phyloP scores from a whole-genome alignment of 1,284 basidiomycete genomes.

The Xerocomus amazonicus region DNA sequence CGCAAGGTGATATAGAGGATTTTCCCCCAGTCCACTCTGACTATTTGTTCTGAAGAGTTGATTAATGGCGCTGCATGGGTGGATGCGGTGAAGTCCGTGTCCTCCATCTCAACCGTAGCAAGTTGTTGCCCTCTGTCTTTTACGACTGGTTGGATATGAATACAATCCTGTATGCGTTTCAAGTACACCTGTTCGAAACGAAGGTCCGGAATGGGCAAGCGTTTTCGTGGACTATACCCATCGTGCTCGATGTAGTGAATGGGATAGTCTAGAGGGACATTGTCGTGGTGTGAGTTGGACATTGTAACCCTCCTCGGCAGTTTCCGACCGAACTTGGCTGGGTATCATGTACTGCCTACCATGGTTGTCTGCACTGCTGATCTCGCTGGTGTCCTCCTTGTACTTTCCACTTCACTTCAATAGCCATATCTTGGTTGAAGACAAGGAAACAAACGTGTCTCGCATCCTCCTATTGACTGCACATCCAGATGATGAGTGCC shows the following conservation, averaged over 20 bases:
- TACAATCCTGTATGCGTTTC: slow-evolving; percentile 52
- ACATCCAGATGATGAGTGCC: slow-evolving; percentile 89
- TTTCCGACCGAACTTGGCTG: slow-evolving; percentile 19
- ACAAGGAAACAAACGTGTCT: slow-evolving; percentile 10
- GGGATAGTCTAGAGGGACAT: slow-evolving; percentile 17
- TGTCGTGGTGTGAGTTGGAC: slow-evolving; percentile 19
- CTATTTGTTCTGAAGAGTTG: slow-evolving; percentile 32
- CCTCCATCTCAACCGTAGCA: slow-evolving; percentile 13
- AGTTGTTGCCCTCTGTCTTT: slow-evolving; percentile 31
- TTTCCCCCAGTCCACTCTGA: slow-evolving; percentile 55
- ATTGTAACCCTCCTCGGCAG: slow-evolving; percentile 21
- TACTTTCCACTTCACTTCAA: slow-evolving; percentile 28
- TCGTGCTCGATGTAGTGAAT: slow-evolving; percentile 14
- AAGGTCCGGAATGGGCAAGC: slow-evolving; percentile 59
- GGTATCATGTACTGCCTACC: slow-evolving; percentile 3
- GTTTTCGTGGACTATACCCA: slow-evolving; percentile 22
- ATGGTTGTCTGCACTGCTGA: slow-evolving; percentile 20
- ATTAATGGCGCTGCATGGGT: slow-evolving; percentile 23
- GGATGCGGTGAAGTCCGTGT: slow-evolving; percentile 12
- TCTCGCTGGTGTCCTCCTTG: slow-evolving; percentile 23
- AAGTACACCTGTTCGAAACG: slow-evolving; percentile 71
- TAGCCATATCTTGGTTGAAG: slow-evolving; percentile 15
- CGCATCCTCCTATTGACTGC: slow-evolving; percentile 72
- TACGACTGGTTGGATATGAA: slow-evolving; percentile 38
- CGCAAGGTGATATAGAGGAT: slow-evolving; percentile 60